These are phyloP conservation scores for Byssochlamys sp. DNA, from an alignment of 2,329 filamentous ascomycete genomes.

Conservation along the genomic window DNA sequence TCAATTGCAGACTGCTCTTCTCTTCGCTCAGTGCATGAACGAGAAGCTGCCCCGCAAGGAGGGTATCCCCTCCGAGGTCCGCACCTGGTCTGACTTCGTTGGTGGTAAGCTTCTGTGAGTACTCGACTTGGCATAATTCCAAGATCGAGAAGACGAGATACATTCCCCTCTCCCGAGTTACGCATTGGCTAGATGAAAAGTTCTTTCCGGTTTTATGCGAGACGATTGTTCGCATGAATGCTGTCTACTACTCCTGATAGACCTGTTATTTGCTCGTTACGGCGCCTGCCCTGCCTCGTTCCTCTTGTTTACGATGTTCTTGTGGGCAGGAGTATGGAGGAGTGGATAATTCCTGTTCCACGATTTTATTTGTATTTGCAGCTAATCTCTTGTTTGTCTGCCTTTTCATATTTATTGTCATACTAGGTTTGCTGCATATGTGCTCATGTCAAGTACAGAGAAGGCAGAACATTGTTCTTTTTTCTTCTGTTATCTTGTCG, in stretches of 20 bases:
- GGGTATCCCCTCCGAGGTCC: conserved; percentile 83
- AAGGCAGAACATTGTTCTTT: conserved; percentile 9
- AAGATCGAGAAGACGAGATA: conserved; percentile 11
- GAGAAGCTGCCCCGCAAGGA: conserved; percentile 84
- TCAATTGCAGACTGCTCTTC: conserved; percentile 69
- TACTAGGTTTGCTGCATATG: conserved; percentile 15
- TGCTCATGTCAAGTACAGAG: conserved; percentile 18
- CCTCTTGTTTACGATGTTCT: background rate
- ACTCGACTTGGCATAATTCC: conserved; percentile 2
- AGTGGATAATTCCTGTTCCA: background rate
- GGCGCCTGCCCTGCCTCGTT: background rate
- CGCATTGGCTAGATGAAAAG: background rate
- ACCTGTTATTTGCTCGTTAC: background rate
- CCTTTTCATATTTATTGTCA: conserved; percentile 9
- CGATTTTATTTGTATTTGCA: background rate
- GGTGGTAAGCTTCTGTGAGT: conserved; percentile 51
- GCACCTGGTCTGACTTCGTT: conserved; percentile 90
- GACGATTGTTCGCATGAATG: background rate
- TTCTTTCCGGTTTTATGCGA: background rate
- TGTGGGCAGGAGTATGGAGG: background rate
- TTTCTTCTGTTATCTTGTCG: background rate
- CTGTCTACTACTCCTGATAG: background rate
- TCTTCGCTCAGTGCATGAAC: conserved; percentile 94
- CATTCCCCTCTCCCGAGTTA: conserved; percentile 1
- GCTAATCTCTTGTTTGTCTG: conserved; percentile 8